Conservation (phyloP, 2,329 filamentous ascomycete genomes). For the Nemania serpens region DNA sequence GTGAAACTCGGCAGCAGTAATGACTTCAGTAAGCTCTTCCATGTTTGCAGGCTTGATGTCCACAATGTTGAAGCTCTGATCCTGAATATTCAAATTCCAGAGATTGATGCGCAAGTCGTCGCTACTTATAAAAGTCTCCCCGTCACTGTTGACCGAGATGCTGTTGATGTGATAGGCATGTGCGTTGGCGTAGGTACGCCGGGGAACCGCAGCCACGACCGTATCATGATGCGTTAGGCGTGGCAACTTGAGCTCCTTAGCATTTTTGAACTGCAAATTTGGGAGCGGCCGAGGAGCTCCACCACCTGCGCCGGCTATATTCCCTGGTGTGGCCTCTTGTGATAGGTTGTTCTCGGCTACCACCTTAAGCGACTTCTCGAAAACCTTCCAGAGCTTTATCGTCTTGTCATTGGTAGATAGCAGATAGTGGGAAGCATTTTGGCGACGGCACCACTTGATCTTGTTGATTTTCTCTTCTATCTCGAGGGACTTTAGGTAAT, state of each 20-base stretch:
- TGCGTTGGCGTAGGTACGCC: conserved; percentile 95
- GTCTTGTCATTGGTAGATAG: conserved; percentile 99
- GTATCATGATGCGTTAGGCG: conserved; percentile 98
- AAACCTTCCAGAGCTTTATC: conserved; percentile 99
- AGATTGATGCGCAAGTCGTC: conserved; percentile 97
- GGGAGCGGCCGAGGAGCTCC: conserved; percentile 75
- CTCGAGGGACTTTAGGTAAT: conserved; percentile 98
- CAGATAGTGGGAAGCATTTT: conserved; percentile 97
- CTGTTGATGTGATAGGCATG: conserved; percentile 99
- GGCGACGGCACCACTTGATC: conserved; percentile 98
- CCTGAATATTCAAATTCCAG: conserved; percentile 99
- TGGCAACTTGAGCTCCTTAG: conserved; percentile 87
- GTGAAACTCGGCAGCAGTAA: conserved; percentile 97
- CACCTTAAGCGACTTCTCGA: conserved; percentile 98
- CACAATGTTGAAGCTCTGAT: conserved; percentile 99
- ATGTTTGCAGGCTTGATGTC: conserved; percentile 99
- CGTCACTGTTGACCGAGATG: conserved; percentile 99
- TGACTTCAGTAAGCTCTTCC: conserved; percentile 98
- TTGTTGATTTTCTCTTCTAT: conserved; percentile 99
- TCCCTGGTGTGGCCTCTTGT: conserved; percentile 83
- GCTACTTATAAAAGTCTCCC: conserved; percentile 98
- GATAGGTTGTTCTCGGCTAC: conserved; percentile 99
- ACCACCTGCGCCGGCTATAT: conserved; percentile 70
- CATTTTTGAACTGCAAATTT: conserved; percentile 75
- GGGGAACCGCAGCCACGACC: conserved; percentile 92